Percentiles rank a stretch among this genome's conserved stretches.
Evolutionary conservation across 495 filamentous ascomycete species (phyloP).

Genomic region (Lepraria neglecta): DNA sequence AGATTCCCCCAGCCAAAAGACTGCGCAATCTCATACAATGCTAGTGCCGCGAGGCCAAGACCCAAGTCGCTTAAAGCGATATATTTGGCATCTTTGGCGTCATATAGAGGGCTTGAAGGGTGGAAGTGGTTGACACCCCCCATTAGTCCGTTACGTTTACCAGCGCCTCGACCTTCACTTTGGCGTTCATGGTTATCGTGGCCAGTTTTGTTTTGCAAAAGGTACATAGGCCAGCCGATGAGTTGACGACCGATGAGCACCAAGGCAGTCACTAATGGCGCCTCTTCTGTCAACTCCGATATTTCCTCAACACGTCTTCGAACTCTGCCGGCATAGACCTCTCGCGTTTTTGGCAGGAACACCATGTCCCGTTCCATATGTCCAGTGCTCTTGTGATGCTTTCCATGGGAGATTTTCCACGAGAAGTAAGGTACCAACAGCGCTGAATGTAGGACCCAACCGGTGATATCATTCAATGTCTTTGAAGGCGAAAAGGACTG

Average conservation of each 20-base stretch:
- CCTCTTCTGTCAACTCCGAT: slow-evolving; percentile 84
- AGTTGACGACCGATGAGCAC: slow-evolving; percentile 76
- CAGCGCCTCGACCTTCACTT: slow-evolving; percentile 78
- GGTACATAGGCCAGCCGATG: slow-evolving; percentile 83
- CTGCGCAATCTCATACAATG: slow-evolving; percentile 55
- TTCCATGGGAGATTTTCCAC: slow-evolving; percentile 88
- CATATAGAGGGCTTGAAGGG: slow-evolving; percentile 80
- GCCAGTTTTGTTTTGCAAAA: slow-evolving; percentile 76
- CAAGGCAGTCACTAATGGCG: slow-evolving; percentile 70
- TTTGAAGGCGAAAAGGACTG: slow-evolving; percentile 77
- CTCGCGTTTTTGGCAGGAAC: slow-evolving; percentile 80
- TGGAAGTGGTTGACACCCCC: slow-evolving; percentile 91
- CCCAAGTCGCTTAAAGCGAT: slow-evolving; percentile 84
- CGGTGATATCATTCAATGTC: slow-evolving; percentile 71
- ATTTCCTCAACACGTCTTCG: slow-evolving; percentile 70
- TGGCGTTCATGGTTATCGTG: slow-evolving; percentile 87
- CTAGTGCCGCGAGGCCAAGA: slow-evolving; percentile 51
- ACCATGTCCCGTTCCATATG: slow-evolving; percentile 97
- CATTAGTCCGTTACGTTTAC: slow-evolving; percentile 76
- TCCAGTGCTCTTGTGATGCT: slow-evolving; percentile 94
- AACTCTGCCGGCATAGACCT: slow-evolving; percentile 61
- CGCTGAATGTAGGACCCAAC: slow-evolving; percentile 77
- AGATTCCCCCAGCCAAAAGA: slow-evolving; percentile 79
- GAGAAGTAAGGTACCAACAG: slow-evolving; percentile 84
- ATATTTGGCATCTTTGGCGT: slow-evolving; percentile 76